These are phyloP conservation scores for Aspergillus puulaauensis DNA, from an alignment of 2,329 filamentous ascomycete species.

Conservation along the genomic window DNA sequence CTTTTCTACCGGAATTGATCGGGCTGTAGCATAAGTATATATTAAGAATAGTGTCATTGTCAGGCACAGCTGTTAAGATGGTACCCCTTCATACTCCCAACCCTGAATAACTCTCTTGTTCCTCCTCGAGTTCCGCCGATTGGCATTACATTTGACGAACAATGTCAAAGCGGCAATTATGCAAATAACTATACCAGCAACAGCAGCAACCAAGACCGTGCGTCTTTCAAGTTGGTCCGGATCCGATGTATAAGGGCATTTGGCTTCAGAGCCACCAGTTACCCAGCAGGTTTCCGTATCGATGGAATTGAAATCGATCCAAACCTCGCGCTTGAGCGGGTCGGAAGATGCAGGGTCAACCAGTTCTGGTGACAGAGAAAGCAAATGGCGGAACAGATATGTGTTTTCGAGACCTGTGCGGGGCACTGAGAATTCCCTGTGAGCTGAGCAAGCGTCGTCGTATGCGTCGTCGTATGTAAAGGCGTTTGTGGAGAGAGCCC, in stretches of 20 bases:
- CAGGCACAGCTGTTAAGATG: constrained; percentile 35
- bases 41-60: neutral
- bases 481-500: constrained; percentile 50
- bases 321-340: constrained; percentile 42
- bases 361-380: constrained; percentile 29
- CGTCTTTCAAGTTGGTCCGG: constrained; percentile 44
- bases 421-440: constrained; percentile 56
- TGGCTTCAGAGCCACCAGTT: constrained; percentile 52
- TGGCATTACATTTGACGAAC: constrained; percentile 65
- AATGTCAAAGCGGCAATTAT: constrained; percentile 60
- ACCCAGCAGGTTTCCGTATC: constrained; percentile 62
- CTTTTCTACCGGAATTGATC: neutral
- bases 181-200: constrained; percentile 63
- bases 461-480: constrained; percentile 47
- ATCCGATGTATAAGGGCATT: constrained; percentile 57
- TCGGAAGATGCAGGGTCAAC: constrained; percentile 27
- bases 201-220: constrained; percentile 59
- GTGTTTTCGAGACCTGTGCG: constrained; percentile 64
- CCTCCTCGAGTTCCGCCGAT: constrained; percentile 54
- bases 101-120: constrained; percentile 53
- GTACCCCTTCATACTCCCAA: constrained; percentile 69
- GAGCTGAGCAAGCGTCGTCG: constrained; percentile 48
- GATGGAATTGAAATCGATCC: constrained; percentile 63
- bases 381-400: constrained; percentile 52
- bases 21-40: no score